Base-by-base conservation (phyloP, 106 monocot genomes). In the Gastrodia elata region DNA sequence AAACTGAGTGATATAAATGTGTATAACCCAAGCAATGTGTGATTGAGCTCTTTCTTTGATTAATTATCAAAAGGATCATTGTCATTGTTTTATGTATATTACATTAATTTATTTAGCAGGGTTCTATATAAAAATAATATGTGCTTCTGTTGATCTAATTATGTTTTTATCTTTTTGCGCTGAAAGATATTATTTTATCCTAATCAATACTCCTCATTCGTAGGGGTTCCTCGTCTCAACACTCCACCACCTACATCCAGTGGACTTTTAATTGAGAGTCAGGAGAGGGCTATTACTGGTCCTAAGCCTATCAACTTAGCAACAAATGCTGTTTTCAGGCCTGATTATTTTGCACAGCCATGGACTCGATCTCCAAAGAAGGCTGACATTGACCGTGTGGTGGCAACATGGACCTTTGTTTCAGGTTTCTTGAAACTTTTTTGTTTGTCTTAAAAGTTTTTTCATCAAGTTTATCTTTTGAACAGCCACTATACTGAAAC, bases 341-440 rank as follows among this genome's bases (percentile, higher is more conserved):
- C 88, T 74, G 90, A 88, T 44, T 90, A 90, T 75, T 76, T 92
- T 77, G 59, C 71, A 27, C 97, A 90, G 72, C 90, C 90, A 75
- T 97, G 97, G 97, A 97, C 97, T 52, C 73, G 97, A 56, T 97
- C 97, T 75, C 97, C 97, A 28, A 92, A 82, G 58, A 97, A 93
- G 56, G 82, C 90, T 44, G 90, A 90, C 71, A 80, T 86, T 73
- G 90, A 90, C 65, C 79, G 80, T 80, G 81, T 81, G 56, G 25
- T 80, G 34, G 81, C 86, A 72, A 88, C 82, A 81, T 97, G 96
- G 96, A 80, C 77, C 64, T 90, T 97, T 24, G 75, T 85, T 10
- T 80, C 90, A 93, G 96, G 96, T 91, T 71, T 57, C 13, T 77
- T 59, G 30, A 41, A 44, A 40, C 28, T 8, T 70, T 72, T 36